Base-by-base conservation (phyloP, 1,284 basidiomycete species). In the Fomitopsis palustris region DNA sequence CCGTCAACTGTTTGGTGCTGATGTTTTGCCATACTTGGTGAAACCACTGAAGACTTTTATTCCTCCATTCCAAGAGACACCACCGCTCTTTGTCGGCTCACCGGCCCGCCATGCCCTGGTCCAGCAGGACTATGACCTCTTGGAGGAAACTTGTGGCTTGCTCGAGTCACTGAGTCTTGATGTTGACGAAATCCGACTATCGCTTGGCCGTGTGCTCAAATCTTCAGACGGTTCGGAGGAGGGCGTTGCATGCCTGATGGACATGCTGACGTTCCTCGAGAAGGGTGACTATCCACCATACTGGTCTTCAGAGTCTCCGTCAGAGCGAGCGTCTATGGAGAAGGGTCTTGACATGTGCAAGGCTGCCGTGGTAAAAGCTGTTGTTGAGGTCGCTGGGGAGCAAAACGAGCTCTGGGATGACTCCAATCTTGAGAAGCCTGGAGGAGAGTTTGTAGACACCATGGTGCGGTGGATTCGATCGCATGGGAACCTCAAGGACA, bases 331-430 rank as follows among this genome's bases (percentile, higher is more conserved):
- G 23, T 70, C 74, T 38, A 87, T 84, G 72, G 81, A 87, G 67
- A 92, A 92, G 68, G 79, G 81, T 0, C 88, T 96, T 59, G 85
- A 87, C 60, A 81, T 86, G 29, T 91, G 90, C 73, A 98, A 96
- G 76, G 90, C 87, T 0, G 89, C 88, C 0, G 77, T 93, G 3
- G 87, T 95, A 65, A 92, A 93, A 66, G 85, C 88, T 1, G 81
- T 97, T 17, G 93, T 98, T 14, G 92, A 92, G 64, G 82, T 92
- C 23, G 85, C 90, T 3, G 92, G 91, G 29, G 91, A 95, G 68
- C 88, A 93, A 65, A 85, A 81, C 65, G 94, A 92, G 66, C 75
- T 95, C 14, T 92, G 86, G 83, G 84, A 87, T 61, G 79, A 84
- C 45, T 81, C 78, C n/a, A 81, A 84, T 45, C 71, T 74, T 23